phyloP scores from a whole-genome alignment of 164 flowering plant species.

The Vitis riparia region DNA sequence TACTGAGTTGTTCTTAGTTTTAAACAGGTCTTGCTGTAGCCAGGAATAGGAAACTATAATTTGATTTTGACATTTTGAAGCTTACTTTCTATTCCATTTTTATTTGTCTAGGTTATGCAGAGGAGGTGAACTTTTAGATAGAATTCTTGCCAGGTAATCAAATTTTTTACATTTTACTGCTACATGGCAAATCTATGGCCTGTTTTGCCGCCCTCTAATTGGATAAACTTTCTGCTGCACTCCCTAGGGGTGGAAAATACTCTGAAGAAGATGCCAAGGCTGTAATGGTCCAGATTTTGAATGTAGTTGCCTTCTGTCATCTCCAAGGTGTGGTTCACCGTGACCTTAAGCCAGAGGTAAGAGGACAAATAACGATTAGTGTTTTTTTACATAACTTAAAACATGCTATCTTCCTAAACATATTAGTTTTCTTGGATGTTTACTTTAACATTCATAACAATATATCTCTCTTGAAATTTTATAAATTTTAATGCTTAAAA shows the following conservation, averaged over 20 bases:
- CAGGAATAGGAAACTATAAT: not conserved
- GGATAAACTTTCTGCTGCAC: slow-evolving; percentile 2
- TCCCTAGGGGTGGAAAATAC: slow-evolving; percentile 94
- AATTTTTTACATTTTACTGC: not conserved
- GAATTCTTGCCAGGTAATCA: slow-evolving; percentile 75
- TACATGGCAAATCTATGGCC: not conserved
- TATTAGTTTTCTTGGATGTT: no score
- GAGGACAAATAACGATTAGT: slow-evolving; percentile 4
- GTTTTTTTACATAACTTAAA: not conserved
- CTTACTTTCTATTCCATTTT: slow-evolving; percentile 3
- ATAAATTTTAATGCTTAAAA: no score
- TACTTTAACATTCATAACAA: no score
- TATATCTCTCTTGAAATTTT: no score
- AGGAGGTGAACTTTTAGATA: slow-evolving; percentile 89
- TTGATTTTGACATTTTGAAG: not conserved
- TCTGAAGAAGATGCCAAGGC: slow-evolving; percentile 92
- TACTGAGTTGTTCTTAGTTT: not conserved
- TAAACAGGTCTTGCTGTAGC: not conserved
- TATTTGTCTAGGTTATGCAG: slow-evolving; percentile 68
- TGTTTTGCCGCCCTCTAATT: slow-evolving; percentile 8
- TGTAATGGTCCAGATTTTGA: slow-evolving; percentile 87
- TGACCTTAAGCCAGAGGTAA: slow-evolving; percentile 97
- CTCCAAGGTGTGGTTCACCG: slow-evolving; percentile 98
- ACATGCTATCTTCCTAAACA: no score
- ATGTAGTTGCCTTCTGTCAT: slow-evolving; percentile 75